phyloP scores from a whole-genome alignment of 805 yeast genomes.

The Cyberlindnera lachancei region DNA sequence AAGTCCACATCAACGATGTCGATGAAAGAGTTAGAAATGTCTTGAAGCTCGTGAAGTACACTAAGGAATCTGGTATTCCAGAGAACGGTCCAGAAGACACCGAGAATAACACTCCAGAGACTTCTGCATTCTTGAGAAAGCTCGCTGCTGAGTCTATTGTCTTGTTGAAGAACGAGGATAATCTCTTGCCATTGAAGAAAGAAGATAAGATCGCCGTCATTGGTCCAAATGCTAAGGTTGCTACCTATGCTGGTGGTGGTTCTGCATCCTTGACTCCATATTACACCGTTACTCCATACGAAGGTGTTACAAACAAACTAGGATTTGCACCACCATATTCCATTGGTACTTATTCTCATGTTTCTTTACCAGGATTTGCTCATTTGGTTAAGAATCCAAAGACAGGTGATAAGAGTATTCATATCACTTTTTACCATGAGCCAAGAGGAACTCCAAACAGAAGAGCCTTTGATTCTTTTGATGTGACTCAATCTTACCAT shows the following conservation, averaged over 20 bases:
- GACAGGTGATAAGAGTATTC: slow-evolving; percentile 21
- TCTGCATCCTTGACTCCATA: slow-evolving; percentile 46
- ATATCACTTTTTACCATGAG: slow-evolving; percentile 21
- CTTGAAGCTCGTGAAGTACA: slow-evolving; percentile 40
- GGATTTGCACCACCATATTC: slow-evolving; percentile 23
- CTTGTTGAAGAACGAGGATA: slow-evolving; percentile 45
- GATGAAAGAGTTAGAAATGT: slow-evolving; percentile 45
- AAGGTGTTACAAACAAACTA: slow-evolving; percentile 31
- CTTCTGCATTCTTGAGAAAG: slow-evolving; percentile 34
- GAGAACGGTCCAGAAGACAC: slow-evolving; percentile 18
- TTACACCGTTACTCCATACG: slow-evolving; percentile 41
- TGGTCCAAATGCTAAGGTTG: slow-evolving; percentile 49
- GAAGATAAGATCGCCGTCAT: slow-evolving; percentile 41
- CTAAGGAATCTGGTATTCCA: slow-evolving; percentile 30
- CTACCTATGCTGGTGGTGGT: slow-evolving; percentile 55
- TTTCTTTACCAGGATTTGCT: slow-evolving; percentile 28
- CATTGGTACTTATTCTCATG: slow-evolving; percentile 30
- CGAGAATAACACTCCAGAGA: slow-evolving; percentile 39
- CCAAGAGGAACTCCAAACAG: slow-evolving; percentile 14
- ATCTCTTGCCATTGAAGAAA: slow-evolving; percentile 39
- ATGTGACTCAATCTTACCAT: slow-evolving; percentile 16
- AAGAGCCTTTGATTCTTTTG: slow-evolving; percentile 23
- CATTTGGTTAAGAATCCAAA: slow-evolving; percentile 17
- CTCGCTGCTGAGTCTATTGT: slow-evolving; percentile 46
- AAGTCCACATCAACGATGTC: slow-evolving; percentile 31